Evolutionary conservation across 2,329 filamentous ascomycete genomes (phyloP).

Genomic region (Ceratocystis huliohia): DNA sequence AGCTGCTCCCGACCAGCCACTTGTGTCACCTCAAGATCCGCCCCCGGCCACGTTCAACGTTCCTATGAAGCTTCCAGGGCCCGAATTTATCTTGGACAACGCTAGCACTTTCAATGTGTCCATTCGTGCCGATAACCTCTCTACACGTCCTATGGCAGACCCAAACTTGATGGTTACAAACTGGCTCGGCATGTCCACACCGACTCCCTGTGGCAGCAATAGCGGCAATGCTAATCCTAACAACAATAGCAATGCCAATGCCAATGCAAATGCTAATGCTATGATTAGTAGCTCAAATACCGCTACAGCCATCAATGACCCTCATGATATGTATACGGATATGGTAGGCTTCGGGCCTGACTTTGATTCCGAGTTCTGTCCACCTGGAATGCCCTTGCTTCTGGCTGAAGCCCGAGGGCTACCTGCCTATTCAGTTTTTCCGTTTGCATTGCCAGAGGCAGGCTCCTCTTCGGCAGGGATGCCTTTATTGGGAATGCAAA

Average conservation of each 20-base stretch:
- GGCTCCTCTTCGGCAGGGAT: background rate
- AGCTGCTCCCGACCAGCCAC: background rate
- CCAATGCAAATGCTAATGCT: background rate
- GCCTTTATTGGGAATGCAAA: constrained; percentile 1
- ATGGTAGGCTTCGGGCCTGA: constrained; percentile 8
- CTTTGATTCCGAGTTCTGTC: constrained; percentile 20
- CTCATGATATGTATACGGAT: constrained; percentile 1
- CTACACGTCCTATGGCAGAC: background rate
- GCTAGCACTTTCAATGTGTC: constrained; percentile 11
- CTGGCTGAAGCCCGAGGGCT: constrained; percentile 23
- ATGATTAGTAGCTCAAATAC: background rate
- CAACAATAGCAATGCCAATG: background rate
- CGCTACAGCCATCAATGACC: background rate
- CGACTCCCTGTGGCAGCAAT: background rate
- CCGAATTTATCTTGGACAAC: constrained; percentile 14
- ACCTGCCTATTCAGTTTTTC: constrained; percentile 16
- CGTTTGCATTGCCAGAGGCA: constrained; percentile 11
- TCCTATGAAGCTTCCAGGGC: constrained; percentile 4
- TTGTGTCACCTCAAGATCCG: background rate
- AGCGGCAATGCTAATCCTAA: background rate
- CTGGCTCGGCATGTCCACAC: constrained; percentile 6
- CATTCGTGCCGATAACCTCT: constrained; percentile 3
- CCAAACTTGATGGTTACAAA: background rate
- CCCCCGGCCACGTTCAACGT: background rate
- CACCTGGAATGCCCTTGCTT: constrained; percentile 21